Percentiles rank a stretch among this genome's conserved stretches.
Conservation (phyloP, 2,329 filamentous ascomycete genomes). For the Exophiala bonariae region DNA sequence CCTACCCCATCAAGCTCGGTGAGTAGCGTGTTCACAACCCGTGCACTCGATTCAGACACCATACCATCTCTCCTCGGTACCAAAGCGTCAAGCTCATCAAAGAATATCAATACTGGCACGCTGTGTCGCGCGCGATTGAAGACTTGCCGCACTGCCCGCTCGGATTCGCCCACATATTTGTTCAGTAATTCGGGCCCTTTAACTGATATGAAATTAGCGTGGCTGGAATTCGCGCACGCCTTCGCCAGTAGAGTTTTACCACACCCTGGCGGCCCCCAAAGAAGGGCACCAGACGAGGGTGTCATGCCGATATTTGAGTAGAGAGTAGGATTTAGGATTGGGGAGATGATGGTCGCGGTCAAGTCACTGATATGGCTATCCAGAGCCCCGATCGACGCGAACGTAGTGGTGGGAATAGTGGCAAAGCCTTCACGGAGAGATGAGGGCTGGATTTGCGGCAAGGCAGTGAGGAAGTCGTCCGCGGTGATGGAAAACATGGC, state of each 20-base stretch:
- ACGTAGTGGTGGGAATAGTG: constrained; percentile 89
- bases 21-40: constrained; percentile 92
- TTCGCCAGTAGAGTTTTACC: constrained; percentile 96
- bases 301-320: constrained; percentile 77
- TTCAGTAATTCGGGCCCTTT: constrained; percentile 95
- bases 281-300: constrained; percentile 80
- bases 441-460: constrained; percentile 75
- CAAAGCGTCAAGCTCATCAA: constrained; percentile 93
- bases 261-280: constrained; percentile 96
- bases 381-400: constrained; percentile 87
- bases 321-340: constrained; percentile 77
- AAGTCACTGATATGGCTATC: constrained; percentile 77
- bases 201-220: constrained; percentile 97
- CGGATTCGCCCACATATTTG: constrained; percentile 96
- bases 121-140: constrained; percentile 85
- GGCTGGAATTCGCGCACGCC: constrained; percentile 90
- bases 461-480: constrained; percentile 70
- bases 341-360: constrained; percentile 80
- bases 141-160: constrained; percentile 87
- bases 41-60: constrained; percentile 77
- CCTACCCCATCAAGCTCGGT: constrained; percentile 87
- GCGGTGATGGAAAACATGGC: constrained; percentile 54
- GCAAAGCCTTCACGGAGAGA: constrained; percentile 92
- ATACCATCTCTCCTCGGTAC: constrained; percentile 79
- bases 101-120: constrained; percentile 93